Conservation (phyloP, 305 asterid genomes). For the Solanum hybrid region DNA sequence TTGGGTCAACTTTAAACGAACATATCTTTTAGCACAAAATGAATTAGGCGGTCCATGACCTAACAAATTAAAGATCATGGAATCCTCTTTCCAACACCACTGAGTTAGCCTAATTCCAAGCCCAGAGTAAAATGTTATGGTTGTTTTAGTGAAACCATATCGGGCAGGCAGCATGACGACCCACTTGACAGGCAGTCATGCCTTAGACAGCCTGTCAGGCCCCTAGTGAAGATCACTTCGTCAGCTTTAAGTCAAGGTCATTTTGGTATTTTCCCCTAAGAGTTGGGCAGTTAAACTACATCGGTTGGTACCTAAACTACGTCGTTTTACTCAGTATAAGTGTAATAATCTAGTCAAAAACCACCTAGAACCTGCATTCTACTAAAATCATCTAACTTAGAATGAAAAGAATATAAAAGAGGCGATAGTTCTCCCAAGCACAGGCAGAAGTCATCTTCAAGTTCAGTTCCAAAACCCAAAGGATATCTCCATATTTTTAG, state of each 20-base stretch:
- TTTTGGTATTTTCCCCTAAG: neutral
- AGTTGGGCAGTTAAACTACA: neutral
- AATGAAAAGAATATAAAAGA: too few species aligned
- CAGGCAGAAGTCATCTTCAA: neutral
- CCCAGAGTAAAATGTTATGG: neutral
- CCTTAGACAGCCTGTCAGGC: neutral
- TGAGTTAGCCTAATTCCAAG: neutral
- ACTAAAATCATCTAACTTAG: neutral
- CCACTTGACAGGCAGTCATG: neutral
- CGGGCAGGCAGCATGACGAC: neutral
- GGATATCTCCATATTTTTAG: neutral
- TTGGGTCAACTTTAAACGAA: neutral
- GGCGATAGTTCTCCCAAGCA: neutral
- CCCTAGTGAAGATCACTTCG: neutral
- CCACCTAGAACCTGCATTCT: neutral
- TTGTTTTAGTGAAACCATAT: too few species aligned
- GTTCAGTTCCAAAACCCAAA: neutral
- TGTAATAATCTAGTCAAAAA: neutral
- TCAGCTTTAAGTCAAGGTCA: neutral
- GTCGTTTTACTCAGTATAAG: neutral
- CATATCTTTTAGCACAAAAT: neutral
- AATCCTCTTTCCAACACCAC: neutral
- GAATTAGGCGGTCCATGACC: neutral
- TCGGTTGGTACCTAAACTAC: neutral
- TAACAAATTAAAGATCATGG: neutral